A percentile compares a stretch with the other conserved stretches of the same genome.
Conservation (phyloP, 2,329 filamentous ascomycete genomes). For the Trichothecium sympodiale region DNA sequence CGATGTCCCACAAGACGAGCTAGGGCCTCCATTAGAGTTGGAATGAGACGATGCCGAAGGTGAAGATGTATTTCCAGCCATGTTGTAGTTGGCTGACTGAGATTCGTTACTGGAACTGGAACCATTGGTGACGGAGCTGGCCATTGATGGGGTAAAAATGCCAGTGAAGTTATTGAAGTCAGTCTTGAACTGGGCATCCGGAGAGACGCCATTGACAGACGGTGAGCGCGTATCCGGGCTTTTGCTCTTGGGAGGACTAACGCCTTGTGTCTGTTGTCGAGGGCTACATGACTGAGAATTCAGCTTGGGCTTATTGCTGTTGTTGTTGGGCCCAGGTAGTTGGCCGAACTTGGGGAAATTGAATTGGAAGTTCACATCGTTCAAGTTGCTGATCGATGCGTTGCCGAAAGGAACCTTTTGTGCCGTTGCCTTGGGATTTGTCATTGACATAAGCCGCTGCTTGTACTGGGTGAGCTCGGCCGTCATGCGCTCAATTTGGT, state of each 20-base stretch:
- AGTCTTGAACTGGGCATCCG: slow-evolving; percentile 25
- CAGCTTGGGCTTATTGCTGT: slow-evolving; percentile 12
- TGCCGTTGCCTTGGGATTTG: slow-evolving; percentile 25
- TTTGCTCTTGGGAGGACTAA: slow-evolving; percentile 19
- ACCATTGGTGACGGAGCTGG: slow-evolving; percentile 31
- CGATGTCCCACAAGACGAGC: slow-evolving; percentile 64
- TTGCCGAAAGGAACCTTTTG: slow-evolving; percentile 30
- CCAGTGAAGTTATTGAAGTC: slow-evolving; percentile 40
- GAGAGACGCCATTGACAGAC: background rate
- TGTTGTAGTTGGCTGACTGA: slow-evolving; percentile 31
- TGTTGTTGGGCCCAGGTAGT: slow-evolving; percentile 39
- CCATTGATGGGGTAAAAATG: slow-evolving; percentile 47
- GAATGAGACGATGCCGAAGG: slow-evolving; percentile 53
- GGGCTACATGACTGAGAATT: slow-evolving; percentile 22
- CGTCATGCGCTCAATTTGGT: slow-evolving; percentile 82
- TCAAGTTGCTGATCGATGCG: slow-evolving; percentile 46
- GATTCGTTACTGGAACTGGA: slow-evolving; percentile 38
- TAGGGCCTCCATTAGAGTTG: slow-evolving; percentile 36
- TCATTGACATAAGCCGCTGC: slow-evolving; percentile 61
- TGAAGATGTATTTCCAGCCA: slow-evolving; percentile 47
- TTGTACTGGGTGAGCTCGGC: slow-evolving; percentile 82
- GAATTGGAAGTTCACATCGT: slow-evolving; percentile 79
- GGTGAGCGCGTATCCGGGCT: slow-evolving; percentile 1
- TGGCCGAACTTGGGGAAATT: slow-evolving; percentile 92
- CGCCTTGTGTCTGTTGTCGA: slow-evolving; percentile 11